Evolutionary conservation across 1,139 yeast genomes (phyloP), one percentile per base, ranked within the genome.

Genomic region (Eremothecium sinecaudum): DNA sequence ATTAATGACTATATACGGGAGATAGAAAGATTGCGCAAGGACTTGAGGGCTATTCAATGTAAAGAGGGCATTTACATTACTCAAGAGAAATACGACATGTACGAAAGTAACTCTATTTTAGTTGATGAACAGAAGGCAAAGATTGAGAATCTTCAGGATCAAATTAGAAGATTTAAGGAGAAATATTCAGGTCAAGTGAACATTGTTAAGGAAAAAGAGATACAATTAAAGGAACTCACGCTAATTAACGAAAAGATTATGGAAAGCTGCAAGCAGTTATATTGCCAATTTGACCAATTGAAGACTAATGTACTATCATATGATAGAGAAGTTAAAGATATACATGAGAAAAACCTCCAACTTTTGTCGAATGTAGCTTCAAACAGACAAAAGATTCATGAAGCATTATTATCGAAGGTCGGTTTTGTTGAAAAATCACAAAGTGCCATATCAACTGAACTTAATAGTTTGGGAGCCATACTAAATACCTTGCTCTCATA

Each of bases 51-150:
- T 1, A 66, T 82, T 0, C 61, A 83, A 39, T 64, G 62, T 38
- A 78, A 74, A 47, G 75, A 74, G 47, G 87, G 87, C 3, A 68
- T 79, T n/a, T 78, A 68, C 50, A 58, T 79, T 45, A 69, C 78
- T 23, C 76, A 26, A 8, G 70, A 67, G 6, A 71, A 69, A 36
- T 44, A 38, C 18, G 50, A 48, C 19, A 31, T 41, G 7, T 62
- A 59, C 40, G 72, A 67, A 49, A 69, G 69, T 48, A 61, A 68
- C 32, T 55, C 61, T 28, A 59, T 66, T 7, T 54, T 61, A 35
- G 58, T 66, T 5, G 69, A 62, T 14, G 76, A 71, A 30, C 73
- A 67, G 44, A 64, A 66, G 36, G 53, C 67, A 9, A 62, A 63
- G 40, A 58, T 69, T 15, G 63, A 59, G 18, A 63, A 64, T 5